Evolutionary conservation across 345 rosid species (phyloP).

Genomic region (Balakata baccata): DNA sequence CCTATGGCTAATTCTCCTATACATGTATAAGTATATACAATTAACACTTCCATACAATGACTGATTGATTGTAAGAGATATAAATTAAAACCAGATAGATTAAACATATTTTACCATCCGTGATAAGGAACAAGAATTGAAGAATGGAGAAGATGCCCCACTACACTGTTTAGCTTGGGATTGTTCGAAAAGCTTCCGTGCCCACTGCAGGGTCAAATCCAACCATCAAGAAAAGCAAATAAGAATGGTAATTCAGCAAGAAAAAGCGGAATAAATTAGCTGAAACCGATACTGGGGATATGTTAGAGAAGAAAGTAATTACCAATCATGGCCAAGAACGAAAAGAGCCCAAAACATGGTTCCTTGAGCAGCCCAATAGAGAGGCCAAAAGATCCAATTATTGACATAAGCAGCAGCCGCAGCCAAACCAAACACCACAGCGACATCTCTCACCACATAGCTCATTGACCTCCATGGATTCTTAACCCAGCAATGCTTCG

Average conservation of each 20-base stretch:
- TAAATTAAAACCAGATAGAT: too few relatives aligned
- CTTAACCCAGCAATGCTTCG: constrained; percentile 92
- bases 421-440: constrained; percentile 63
- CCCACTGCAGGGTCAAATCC: constrained; percentile 48
- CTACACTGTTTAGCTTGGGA: constrained; percentile 65
- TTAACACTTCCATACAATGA: neutral
- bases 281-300: too few relatives aligned
- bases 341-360: constrained; percentile 98
- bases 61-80: too few relatives aligned
- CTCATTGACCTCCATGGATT: constrained; percentile 78
- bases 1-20: constrained; percentile 36
- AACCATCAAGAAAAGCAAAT: neutral
- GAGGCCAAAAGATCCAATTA: constrained; percentile 81
- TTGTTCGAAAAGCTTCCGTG: constrained; percentile 87
- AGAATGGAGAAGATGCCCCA: constrained; percentile 86
- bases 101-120: neutral
- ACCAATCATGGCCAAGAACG: constrained; percentile 98
- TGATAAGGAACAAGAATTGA: constrained; percentile 61
- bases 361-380: constrained; percentile 85
- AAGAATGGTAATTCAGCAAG: too few relatives aligned
- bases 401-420: constrained; percentile 64
- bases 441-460: constrained; percentile 76
- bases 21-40: too few relatives aligned
- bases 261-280: too few relatives aligned
- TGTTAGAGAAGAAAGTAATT: neutral